Evolutionary conservation across 495 filamentous ascomycete species (phyloP).

Genomic region (Lichenothelia convexa): DNA sequence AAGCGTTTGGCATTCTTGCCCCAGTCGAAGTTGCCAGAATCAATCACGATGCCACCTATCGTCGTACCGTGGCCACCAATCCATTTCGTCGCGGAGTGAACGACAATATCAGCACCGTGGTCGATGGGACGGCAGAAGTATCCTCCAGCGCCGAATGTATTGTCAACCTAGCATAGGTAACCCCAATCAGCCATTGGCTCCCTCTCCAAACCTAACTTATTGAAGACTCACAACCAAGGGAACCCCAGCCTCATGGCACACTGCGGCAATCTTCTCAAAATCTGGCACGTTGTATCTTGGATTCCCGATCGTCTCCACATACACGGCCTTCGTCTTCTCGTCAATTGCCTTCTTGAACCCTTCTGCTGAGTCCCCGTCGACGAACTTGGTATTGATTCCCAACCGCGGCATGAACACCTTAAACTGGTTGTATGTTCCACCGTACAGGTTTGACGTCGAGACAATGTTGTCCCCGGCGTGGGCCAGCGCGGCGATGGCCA

Average conservation of each 20-base stretch:
- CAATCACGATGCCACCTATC: slow-evolving; percentile 75
- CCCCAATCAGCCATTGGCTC: too few relatives aligned
- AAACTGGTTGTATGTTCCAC: slow-evolving; percentile 96
- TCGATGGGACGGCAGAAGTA: slow-evolving; percentile 82
- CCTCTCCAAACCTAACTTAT: neutral
- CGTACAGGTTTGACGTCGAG: slow-evolving; percentile 82
- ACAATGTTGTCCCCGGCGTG: slow-evolving; percentile 88
- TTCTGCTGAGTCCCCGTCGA: slow-evolving; percentile 63
- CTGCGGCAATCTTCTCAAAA: slow-evolving; percentile 20
- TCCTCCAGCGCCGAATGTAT: slow-evolving; percentile 93
- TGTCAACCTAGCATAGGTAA: slow-evolving; percentile 80
- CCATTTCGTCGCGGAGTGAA: slow-evolving; percentile 96
- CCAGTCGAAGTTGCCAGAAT: slow-evolving; percentile 95
- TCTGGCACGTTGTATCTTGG: slow-evolving; percentile 71
- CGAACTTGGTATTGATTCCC: slow-evolving; percentile 82
- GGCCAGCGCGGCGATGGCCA: slow-evolving; percentile 71
- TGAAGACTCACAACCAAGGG: slow-evolving; percentile 50
- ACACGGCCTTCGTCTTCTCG: slow-evolving; percentile 91
- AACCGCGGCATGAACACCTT: slow-evolving; percentile 79
- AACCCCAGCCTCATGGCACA: slow-evolving; percentile 23
- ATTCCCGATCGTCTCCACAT: slow-evolving; percentile 90
- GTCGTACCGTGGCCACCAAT: slow-evolving; percentile 97
- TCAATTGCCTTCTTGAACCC: slow-evolving; percentile 79
- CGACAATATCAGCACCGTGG: slow-evolving; percentile 77
- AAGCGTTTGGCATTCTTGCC: slow-evolving; percentile 73